These are phyloP conservation scores for Penicillium lividum DNA, from an alignment of 495 filamentous ascomycete genomes.

Conservation along the genomic window DNA sequence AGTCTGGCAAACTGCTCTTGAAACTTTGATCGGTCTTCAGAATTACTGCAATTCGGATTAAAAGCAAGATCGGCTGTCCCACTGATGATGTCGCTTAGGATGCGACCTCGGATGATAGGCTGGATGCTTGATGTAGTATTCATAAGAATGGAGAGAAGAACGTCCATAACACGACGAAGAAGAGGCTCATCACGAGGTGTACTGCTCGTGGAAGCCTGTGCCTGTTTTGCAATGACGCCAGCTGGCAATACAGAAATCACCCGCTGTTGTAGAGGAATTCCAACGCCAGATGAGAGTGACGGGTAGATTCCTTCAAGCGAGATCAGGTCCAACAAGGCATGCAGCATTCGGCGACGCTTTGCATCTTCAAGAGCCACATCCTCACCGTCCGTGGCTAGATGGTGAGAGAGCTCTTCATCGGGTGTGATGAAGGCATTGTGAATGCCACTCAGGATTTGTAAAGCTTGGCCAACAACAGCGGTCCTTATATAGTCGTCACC, in stretches of 20 bases:
- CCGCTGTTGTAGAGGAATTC: slow-evolving; percentile 55
- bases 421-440: slow-evolving; percentile 40
- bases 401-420: slow-evolving; percentile 18
- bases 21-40: slow-evolving; percentile 25
- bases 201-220: slow-evolving; percentile 15
- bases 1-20: slow-evolving; percentile 33
- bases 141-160: slow-evolving; percentile 32
- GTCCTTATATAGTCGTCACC: slow-evolving; percentile 22
- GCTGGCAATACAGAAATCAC: slow-evolving; percentile 52
- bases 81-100: slow-evolving; percentile 48
- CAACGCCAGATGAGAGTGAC: slow-evolving; percentile 53
- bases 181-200: slow-evolving; percentile 33
- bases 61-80: slow-evolving; percentile 42
- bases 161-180: slow-evolving; percentile 30
- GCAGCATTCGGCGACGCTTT: slow-evolving; percentile 47
- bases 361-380: slow-evolving; percentile 43
- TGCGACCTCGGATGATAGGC: slow-evolving; percentile 42
- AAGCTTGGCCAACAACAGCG: slow-evolving; percentile 38
- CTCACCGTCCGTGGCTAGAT: slow-evolving; percentile 13
- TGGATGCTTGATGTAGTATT: slow-evolving; percentile 42
- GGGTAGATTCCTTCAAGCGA: slow-evolving; percentile 60
- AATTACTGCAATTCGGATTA: slow-evolving; percentile 32
- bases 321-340: slow-evolving; percentile 54
- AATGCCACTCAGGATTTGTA: slow-evolving; percentile 37
- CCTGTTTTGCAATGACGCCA: slow-evolving; percentile 47